A percentile compares a stretch with the other conserved stretches of the same genome.
Evolutionary conservation across 2,329 filamentous ascomycete genomes (phyloP).

Genomic region (Colletotrichum cordylinicola): DNA sequence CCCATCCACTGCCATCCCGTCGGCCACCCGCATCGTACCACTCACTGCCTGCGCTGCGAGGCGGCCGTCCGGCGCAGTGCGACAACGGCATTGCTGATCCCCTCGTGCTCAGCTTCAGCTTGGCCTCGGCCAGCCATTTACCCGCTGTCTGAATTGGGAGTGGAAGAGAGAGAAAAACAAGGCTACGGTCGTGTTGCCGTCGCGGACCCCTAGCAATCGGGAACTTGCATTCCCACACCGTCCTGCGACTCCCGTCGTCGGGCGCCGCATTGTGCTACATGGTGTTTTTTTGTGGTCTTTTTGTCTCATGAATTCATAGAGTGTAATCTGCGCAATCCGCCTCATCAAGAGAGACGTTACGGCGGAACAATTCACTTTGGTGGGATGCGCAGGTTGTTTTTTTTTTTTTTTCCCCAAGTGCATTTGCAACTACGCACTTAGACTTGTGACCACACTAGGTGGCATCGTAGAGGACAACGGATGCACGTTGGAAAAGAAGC

Average conservation of each 20-base stretch:
- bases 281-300: neutral
- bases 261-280: neutral
- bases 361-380: neutral
- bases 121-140: neutral
- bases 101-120: neutral
- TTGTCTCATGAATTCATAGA: neutral
- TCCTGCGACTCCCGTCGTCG: neutral
- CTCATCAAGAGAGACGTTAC: neutral
- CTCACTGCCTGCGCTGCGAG: neutral
- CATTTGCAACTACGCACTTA: neutral
- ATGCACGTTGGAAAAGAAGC: neutral
- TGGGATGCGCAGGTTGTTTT: neutral
- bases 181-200: neutral
- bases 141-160: neutral
- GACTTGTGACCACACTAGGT: neutral
- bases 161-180: neutral
- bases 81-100: constrained; percentile 3
- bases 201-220: neutral
- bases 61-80: neutral
- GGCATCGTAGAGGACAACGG: neutral
- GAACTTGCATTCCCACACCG: neutral
- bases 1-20: neutral
- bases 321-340: neutral
- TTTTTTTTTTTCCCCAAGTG: neutral
- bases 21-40: neutral